Evolutionary conservation across 495 filamentous ascomycete species (phyloP).

Genomic region (Tuber calosporum): DNA sequence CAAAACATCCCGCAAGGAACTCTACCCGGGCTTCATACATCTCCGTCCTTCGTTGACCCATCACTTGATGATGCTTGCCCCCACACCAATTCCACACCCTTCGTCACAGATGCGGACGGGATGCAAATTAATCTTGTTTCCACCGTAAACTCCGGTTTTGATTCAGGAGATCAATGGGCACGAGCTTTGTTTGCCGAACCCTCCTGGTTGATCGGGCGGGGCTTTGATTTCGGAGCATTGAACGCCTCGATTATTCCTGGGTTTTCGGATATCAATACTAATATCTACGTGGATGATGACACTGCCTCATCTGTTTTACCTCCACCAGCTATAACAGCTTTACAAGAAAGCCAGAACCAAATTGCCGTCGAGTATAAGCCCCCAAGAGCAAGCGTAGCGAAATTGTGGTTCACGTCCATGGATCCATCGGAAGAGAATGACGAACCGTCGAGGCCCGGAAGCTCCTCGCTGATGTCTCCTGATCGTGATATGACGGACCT

Average conservation of each 20-base stretch:
- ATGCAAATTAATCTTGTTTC: not conserved
- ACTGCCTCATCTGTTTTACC: not conserved
- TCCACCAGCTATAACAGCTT: not conserved
- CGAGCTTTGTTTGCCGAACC: not conserved
- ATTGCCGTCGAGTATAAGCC: not conserved
- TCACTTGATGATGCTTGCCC: not conserved
- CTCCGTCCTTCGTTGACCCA: not conserved
- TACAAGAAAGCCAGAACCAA: not conserved
- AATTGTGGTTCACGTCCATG: slow-evolving; percentile 1
- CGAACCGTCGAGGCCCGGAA: not conserved
- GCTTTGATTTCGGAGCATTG: slow-evolving; percentile 3
- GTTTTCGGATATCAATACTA: not conserved
- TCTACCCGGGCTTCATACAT: not conserved
- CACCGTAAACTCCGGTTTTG: not conserved
- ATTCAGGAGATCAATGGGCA: not conserved
- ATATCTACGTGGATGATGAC: not conserved
- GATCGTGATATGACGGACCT: not conserved
- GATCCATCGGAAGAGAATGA: slow-evolving; percentile 1
- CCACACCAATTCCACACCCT: not conserved
- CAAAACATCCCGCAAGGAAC: slow-evolving; percentile 1
- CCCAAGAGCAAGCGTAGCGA: not conserved
- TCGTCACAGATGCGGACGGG: not conserved
- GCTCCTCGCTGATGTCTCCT: not conserved
- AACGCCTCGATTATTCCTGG: slow-evolving; percentile 4
- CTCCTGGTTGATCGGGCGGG: not conserved